These are phyloP conservation scores for Chalciporus sphaerocephalus DNA, from an alignment of 768 basidiomycete species.

Conservation along the genomic window DNA sequence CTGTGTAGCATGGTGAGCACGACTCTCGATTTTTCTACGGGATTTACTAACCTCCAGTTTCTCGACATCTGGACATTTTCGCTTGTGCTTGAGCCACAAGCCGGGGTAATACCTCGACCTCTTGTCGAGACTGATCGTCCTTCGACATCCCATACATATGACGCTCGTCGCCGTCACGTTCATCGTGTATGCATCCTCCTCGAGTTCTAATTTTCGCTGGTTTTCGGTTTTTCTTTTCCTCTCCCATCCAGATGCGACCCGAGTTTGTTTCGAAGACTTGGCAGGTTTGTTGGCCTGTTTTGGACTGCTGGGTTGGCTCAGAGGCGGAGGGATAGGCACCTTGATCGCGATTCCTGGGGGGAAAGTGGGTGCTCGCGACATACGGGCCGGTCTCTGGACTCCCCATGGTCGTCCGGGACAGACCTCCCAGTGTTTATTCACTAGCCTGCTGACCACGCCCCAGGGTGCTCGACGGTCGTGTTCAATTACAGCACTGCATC, in stretches of 20 bases:
- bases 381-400: conserved; percentile 2
- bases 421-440: conserved; percentile 24
- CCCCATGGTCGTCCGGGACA: conserved; percentile 24
- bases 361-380: conserved; percentile 11
- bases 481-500: conserved; percentile 23
- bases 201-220: conserved; percentile 25
- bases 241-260: conserved; percentile 19
- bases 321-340: conserved; percentile 4
- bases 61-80: conserved; percentile 25
- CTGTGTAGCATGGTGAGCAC: conserved; percentile 21
- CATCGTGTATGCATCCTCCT: conserved; percentile 27
- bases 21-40: not conserved
- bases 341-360: conserved; percentile 9
- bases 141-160: conserved; percentile 27
- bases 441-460: conserved; percentile 26
- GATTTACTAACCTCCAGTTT: conserved; percentile 25
- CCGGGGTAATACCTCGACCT: conserved; percentile 34
- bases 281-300: not conserved
- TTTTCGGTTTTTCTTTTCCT: conserved; percentile 28
- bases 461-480: conserved; percentile 26
- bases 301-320: conserved; percentile 2
- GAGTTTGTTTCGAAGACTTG: not conserved
- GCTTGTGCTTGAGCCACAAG: conserved; percentile 31
- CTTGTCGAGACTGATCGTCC: conserved; percentile 33
- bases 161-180: conserved; percentile 27